Conservation (phyloP, 2,329 filamentous ascomycete species). For the Leptographium procerum region DNA sequence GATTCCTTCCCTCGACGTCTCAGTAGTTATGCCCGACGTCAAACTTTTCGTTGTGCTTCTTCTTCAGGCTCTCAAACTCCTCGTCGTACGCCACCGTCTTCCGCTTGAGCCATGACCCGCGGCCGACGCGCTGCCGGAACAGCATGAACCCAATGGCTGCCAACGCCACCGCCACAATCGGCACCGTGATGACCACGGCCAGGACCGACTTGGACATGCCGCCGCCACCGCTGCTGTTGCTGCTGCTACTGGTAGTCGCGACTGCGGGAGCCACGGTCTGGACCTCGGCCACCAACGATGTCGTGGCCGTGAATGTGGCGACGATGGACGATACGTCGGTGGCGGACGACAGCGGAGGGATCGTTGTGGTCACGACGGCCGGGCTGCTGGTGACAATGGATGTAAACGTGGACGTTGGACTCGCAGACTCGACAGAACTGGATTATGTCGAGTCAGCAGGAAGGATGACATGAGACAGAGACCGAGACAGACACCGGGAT, state of each 20-base stretch:
- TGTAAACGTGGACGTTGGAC: constrained; percentile 6
- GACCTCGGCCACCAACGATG: background rate
- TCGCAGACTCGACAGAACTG: background rate
- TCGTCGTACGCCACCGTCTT: constrained; percentile 12
- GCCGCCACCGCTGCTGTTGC: background rate
- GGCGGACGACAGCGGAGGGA: background rate
- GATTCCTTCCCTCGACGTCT: background rate
- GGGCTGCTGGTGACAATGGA: constrained; percentile 7
- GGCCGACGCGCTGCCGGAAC: constrained; percentile 6
- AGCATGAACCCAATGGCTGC: constrained; percentile 10
- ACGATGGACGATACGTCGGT: background rate
- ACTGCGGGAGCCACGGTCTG: background rate
- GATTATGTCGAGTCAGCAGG: background rate
- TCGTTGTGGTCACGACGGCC: background rate
- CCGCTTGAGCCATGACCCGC: background rate
- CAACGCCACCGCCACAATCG: constrained; percentile 11
- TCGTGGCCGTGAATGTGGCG: background rate
- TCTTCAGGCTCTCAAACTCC: constrained; percentile 16
- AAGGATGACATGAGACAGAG: background rate
- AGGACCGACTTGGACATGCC: constrained; percentile 8
- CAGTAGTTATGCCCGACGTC: constrained; percentile 13
- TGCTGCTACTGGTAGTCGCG: background rate
- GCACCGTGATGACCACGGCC: constrained; percentile 10
- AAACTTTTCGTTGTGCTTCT: constrained; percentile 15
- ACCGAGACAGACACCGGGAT: too few species aligned